A percentile compares a stretch with the other conserved stretches of the same genome.
Evolutionary conservation across 495 filamentous ascomycete genomes (phyloP).

Genomic region (Bryoglossum gracile): DNA sequence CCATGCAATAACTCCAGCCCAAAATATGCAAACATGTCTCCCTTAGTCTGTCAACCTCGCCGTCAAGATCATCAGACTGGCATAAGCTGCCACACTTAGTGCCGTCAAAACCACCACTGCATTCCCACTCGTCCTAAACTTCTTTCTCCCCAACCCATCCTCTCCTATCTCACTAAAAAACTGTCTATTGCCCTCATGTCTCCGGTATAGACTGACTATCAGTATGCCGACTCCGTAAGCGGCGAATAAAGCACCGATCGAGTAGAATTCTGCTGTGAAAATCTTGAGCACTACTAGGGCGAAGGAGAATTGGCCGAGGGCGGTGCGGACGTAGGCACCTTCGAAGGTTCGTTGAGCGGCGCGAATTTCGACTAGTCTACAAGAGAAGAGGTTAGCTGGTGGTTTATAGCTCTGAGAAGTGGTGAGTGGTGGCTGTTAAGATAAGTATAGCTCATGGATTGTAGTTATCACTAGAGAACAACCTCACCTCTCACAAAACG

Average conservation of each 20-base stretch:
- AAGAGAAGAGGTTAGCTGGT: conserved; percentile 5
- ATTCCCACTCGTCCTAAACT: conserved; percentile 85
- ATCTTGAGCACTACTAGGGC: conserved; percentile 91
- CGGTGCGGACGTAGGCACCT: conserved; percentile 92
- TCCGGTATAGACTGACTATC: conserved; percentile 68
- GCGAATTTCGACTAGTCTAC: conserved; percentile 78
- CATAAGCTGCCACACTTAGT: conserved; percentile 78
- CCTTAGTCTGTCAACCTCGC: conserved; percentile 16
- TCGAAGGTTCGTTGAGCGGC: conserved; percentile 95
- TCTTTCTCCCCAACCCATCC: conserved; percentile 58
- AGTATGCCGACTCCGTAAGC: conserved; percentile 83
- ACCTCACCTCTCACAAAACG: no score
- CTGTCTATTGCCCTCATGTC: conserved; percentile 85
- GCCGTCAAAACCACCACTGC: conserved; percentile 72
- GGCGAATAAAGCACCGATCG: conserved; percentile 85
- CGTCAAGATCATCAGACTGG: conserved; percentile 69
- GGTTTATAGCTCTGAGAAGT: no score
- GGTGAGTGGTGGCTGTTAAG: no score
- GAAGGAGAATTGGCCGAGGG: conserved; percentile 90
- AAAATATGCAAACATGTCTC: no score
- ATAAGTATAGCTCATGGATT: no score
- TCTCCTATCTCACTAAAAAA: conserved; percentile 76
- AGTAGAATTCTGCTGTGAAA: conserved; percentile 92
- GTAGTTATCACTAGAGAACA: no score
- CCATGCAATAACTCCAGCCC: no score